Evolutionary conservation across 2,329 filamentous ascomycete genomes (phyloP).

Genomic region (Fusarium devonianum): DNA sequence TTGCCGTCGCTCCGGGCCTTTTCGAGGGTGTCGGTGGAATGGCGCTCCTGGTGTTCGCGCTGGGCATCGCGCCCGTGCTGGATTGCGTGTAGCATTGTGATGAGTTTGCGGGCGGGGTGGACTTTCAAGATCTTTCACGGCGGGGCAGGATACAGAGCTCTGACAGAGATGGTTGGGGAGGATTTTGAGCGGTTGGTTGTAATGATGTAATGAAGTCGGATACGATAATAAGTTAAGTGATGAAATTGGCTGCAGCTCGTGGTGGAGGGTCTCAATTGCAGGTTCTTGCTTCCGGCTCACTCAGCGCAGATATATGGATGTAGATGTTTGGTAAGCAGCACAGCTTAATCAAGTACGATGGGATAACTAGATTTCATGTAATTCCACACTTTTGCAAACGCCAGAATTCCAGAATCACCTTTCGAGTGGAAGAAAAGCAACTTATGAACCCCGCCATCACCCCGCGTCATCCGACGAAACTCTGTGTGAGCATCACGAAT

Average conservation of each 20-base stretch:
- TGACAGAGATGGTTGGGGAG: too few species aligned
- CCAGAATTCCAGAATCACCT: not conserved
- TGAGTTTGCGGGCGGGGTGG: too few species aligned
- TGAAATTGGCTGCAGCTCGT: not conserved
- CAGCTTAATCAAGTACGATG: not conserved
- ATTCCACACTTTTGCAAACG: not conserved
- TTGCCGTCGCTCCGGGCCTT: constrained; percentile 49
- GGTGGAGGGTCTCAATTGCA: constrained; percentile 8
- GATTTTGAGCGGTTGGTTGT: not conserved
- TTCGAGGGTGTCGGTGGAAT: constrained; percentile 45
- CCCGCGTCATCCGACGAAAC: constrained; percentile 38
- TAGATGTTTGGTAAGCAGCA: not conserved
- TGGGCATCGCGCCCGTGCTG: constrained; percentile 36
- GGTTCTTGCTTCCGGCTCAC: not conserved
- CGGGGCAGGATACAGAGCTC: too few species aligned
- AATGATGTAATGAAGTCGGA: not conserved
- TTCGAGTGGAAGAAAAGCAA: not conserved
- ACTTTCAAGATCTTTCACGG: too few species aligned
- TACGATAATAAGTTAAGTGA: constrained; percentile 11
- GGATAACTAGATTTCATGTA: not conserved
- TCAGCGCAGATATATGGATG: too few species aligned
- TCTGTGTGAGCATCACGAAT: constrained; percentile 5
- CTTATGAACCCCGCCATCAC: constrained; percentile 34
- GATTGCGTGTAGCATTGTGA: constrained; percentile 35
- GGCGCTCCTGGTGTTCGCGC: constrained; percentile 33